phyloP scores from a whole-genome alignment of 148 eudicot species.

The Rhododendron molle region DNA sequence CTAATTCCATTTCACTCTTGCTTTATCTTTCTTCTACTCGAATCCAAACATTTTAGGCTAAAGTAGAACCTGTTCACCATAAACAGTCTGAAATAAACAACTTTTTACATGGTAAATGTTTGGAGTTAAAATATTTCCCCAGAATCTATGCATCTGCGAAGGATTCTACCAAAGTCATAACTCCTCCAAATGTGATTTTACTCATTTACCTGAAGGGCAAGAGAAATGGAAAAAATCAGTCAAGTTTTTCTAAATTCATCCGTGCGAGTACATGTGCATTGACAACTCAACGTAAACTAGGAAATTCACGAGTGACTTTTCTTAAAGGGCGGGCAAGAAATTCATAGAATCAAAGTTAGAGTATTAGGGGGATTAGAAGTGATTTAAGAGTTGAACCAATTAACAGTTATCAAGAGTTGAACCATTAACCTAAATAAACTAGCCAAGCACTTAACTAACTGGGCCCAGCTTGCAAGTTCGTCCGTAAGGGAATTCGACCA shows the following conservation, averaged over 20 bases:
- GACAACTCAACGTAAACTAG: not conserved
- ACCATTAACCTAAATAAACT: not conserved
- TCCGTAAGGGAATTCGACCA: not conserved
- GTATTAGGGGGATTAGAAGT: not conserved
- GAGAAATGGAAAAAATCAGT: not conserved
- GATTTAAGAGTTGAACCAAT: not conserved
- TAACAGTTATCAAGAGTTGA: not conserved
- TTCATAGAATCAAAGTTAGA: not conserved
- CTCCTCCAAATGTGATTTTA: not conserved
- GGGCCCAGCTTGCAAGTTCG: not conserved
- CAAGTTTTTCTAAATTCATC: not conserved
- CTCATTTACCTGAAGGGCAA: constrained; percentile 7
- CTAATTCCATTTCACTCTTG: not conserved
- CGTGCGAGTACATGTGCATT: not conserved
- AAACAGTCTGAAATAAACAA: not conserved
- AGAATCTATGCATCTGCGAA: not conserved
- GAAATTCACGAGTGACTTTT: not conserved
- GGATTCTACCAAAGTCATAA: not conserved
- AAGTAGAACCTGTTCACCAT: not conserved
- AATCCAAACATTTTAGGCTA: not conserved
- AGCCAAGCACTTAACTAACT: not conserved
- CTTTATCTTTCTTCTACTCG: not conserved
- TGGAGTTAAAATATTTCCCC: not conserved
- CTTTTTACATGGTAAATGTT: not conserved
- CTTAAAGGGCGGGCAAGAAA: not conserved